Percentiles rank a stretch among this genome's conserved stretches.
phyloP scores from a whole-genome alignment of 495 filamentous ascomycete genomes.

The Pyronema domesticum region DNA sequence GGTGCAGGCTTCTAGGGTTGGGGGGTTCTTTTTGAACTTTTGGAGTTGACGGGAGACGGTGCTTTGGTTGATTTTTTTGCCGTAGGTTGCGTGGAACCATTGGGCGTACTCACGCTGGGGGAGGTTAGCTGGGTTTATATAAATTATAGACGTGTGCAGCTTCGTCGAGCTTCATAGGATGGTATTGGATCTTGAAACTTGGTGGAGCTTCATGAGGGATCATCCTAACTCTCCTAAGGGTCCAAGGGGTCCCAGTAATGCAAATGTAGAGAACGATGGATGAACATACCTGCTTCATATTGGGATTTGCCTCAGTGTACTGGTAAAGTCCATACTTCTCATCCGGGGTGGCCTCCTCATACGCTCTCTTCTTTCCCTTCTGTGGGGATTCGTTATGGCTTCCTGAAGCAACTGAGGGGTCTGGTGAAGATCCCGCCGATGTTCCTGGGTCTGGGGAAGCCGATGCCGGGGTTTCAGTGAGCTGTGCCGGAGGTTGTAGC shows the following conservation, averaged over 20 bases:
- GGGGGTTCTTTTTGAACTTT: slow-evolving; percentile 20
- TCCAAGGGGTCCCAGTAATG: not conserved
- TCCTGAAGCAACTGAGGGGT: too few relatives aligned
- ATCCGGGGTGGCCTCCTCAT: slow-evolving; percentile 20
- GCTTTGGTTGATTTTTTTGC: slow-evolving; percentile 23
- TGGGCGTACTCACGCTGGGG: slow-evolving; percentile 21
- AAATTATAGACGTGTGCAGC: not conserved
- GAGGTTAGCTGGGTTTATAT: not conserved
- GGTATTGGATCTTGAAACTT: not conserved
- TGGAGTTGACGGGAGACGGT: slow-evolving; percentile 23
- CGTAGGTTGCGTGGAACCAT: slow-evolving; percentile 19
- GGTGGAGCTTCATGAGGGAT: too few relatives aligned
- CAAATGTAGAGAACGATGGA: not conserved
- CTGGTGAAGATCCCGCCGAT: not conserved
- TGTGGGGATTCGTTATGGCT: too few relatives aligned
- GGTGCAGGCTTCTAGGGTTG: slow-evolving; percentile 7
- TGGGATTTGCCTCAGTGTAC: slow-evolving; percentile 16
- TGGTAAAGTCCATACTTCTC: slow-evolving; percentile 20
- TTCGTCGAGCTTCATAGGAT: too few relatives aligned
- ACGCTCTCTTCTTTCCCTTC: slow-evolving; percentile 17
- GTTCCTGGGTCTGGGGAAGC: not conserved
- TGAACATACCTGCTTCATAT: slow-evolving; percentile 20
- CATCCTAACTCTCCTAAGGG: not conserved
- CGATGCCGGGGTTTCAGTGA: not conserved
- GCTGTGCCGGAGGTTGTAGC: not conserved